Evolutionary conservation across 345 rosid genomes (phyloP).

Genomic region (Rhodamnia rubescens): DNA sequence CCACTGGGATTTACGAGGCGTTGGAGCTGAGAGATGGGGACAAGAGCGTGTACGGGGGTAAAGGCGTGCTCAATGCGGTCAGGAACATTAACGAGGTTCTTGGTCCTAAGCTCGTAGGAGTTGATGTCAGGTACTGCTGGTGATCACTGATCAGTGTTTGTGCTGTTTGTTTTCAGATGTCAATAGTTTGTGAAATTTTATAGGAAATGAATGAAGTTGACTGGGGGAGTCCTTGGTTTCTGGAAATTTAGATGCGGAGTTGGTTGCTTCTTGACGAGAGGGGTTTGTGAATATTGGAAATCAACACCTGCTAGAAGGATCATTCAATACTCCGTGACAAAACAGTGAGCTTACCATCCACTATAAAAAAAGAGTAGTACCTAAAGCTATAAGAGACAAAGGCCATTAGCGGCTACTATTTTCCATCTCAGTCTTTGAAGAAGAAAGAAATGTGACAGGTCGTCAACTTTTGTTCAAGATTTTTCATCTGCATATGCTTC

Average conservation of each 20-base stretch:
- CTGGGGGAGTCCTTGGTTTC: neutral
- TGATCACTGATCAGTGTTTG: neutral
- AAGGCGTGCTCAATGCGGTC: constrained; percentile 81
- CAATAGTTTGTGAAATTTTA: neutral
- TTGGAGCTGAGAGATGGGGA: constrained; percentile 93
- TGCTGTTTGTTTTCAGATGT: neutral
- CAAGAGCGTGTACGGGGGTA: constrained; percentile 73
- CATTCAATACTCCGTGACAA: neutral
- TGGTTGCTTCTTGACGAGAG: neutral
- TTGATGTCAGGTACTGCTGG: constrained; percentile 68
- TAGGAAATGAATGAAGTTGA: neutral
- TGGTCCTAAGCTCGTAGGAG: constrained; percentile 81
- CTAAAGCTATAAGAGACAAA: neutral
- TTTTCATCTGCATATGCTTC: neutral
- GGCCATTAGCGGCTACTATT: neutral
- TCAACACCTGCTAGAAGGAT: neutral
- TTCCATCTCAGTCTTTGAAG: neutral
- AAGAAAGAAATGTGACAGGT: neutral
- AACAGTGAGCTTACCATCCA: neutral
- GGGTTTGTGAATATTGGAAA: neutral
- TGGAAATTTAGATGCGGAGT: neutral
- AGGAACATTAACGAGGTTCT: constrained; percentile 59
- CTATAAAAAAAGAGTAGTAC: neutral
- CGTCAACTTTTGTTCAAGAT: neutral
- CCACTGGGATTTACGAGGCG: constrained; percentile 97